Conservation (phyloP, 148 eudicot genomes). For the Silene latifolia region DNA sequence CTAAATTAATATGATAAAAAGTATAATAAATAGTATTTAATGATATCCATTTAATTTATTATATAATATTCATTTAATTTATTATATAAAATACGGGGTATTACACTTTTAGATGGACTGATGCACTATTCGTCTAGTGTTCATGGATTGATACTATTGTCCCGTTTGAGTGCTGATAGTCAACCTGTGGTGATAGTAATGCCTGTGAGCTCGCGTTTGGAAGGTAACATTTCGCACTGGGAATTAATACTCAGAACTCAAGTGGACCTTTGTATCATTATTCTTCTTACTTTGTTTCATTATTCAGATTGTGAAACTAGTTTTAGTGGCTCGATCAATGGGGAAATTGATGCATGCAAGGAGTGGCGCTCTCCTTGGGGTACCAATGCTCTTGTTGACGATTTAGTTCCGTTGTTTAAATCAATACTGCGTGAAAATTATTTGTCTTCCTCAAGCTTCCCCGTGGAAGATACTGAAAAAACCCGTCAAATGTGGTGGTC, state of each 20-base stretch:
- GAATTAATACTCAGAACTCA: background rate
- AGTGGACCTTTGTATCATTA: background rate
- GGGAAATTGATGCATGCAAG: conserved; percentile 31
- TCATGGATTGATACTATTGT: conserved; percentile 64
- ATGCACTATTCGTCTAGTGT: conserved; percentile 29
- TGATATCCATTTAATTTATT: too few relatives aligned
- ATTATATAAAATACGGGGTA: too few relatives aligned
- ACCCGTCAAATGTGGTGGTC: conserved; percentile 74
- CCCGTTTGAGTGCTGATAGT: conserved; percentile 56
- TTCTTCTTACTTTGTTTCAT: conserved; percentile 16
- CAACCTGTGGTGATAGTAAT: conserved; percentile 63
- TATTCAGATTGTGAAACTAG: conserved; percentile 34
- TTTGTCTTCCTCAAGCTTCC: conserved; percentile 49
- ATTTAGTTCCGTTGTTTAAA: conserved; percentile 64
- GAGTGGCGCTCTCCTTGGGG: conserved; percentile 80
- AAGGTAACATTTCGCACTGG: conserved; percentile 34
- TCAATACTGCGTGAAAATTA: conserved; percentile 59
- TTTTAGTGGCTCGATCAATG: conserved; percentile 31
- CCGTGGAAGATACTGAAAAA: conserved; percentile 48
- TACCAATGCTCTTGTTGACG: conserved; percentile 55
- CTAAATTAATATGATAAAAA: too few relatives aligned
- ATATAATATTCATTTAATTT: too few relatives aligned
- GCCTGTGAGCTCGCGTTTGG: conserved; percentile 49
- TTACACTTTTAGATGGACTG: conserved; percentile 56
- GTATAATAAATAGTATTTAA: too few relatives aligned